These are phyloP conservation scores for Peronospora tabacina DNA, from an alignment of 352 stramenopile species.

Conservation along the genomic window DNA sequence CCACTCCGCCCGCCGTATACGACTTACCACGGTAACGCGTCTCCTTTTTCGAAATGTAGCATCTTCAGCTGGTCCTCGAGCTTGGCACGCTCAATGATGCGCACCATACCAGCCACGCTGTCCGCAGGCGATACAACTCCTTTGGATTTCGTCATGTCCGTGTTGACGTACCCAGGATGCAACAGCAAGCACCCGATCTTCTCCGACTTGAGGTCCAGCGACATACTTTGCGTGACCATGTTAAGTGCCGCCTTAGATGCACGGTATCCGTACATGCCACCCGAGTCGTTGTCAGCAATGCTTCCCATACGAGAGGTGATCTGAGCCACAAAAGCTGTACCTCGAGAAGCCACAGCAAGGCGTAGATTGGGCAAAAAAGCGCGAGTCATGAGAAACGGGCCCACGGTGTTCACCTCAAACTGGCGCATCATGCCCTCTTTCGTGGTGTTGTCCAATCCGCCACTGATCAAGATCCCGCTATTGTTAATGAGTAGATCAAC, in stretches of 20 bases:
- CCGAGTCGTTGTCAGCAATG: conserved; percentile 48
- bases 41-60: conserved; percentile 43
- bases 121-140: conserved; percentile 36
- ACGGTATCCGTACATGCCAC: conserved; percentile 67
- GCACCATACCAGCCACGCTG: conserved; percentile 42
- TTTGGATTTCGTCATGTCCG: conserved; percentile 44
- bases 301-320: conserved; percentile 54
- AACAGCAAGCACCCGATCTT: conserved; percentile 53
- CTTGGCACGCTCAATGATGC: conserved; percentile 45
- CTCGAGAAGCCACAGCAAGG: conserved; percentile 29
- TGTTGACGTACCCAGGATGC: conserved; percentile 59
- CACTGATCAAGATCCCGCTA: conserved; percentile 32
- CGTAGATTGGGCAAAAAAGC: conserved; percentile 50
- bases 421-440: conserved; percentile 51
- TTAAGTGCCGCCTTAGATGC: conserved; percentile 78
- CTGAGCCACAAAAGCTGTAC: conserved; percentile 44
- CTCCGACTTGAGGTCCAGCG: conserved; percentile 40
- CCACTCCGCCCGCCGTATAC: too few species aligned
- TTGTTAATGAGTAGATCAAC: conserved; percentile 78
- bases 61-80: conserved; percentile 48
- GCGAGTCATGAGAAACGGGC: conserved; percentile 53
- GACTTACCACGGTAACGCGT: conserved; percentile 49
- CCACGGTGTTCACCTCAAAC: conserved; percentile 72
- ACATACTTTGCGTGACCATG: conserved; percentile 56
- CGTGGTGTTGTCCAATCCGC: conserved; percentile 31